A percentile compares a stretch with the other conserved stretches of the same genome.
Evolutionary conservation across 345 rosid genomes (phyloP).

Genomic region (Aurinia saxatilis): DNA sequence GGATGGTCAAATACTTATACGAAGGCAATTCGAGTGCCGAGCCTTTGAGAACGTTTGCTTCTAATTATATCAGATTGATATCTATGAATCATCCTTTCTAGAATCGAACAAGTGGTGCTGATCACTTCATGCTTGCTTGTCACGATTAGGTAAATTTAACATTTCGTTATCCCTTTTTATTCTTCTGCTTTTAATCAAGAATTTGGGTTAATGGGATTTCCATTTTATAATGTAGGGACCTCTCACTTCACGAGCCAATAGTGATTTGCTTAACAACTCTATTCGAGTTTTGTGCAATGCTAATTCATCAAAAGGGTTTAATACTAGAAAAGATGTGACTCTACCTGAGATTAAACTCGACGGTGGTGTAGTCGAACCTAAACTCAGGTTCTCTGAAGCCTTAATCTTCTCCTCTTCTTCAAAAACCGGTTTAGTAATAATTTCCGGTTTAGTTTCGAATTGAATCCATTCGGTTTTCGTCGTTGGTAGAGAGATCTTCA

Average conservation of each 20-base stretch:
- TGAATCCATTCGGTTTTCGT: too few relatives aligned
- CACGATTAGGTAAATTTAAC: constrained; percentile 66
- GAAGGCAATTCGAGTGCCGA: constrained; percentile 24
- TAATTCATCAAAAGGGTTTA: constrained; percentile 87
- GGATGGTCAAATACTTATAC: constrained; percentile 68
- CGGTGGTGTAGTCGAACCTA: constrained; percentile 39
- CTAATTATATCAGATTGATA: constrained; percentile 54
- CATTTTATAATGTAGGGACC: constrained; percentile 59
- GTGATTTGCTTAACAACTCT: constrained; percentile 48
- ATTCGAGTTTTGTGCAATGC: constrained; percentile 90
- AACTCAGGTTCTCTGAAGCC: constrained; percentile 40
- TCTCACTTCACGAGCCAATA: constrained; percentile 44
- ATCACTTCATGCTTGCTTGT: constrained; percentile 87
- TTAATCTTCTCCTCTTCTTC: too few relatives aligned
- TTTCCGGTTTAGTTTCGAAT: too few relatives aligned
- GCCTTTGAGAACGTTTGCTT: constrained; percentile 51
- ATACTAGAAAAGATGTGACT: constrained; percentile 63
- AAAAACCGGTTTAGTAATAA: too few relatives aligned
- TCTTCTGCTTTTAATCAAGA: not conserved
- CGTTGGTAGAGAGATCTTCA: too few relatives aligned
- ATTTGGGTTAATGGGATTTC: not conserved
- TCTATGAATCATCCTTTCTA: constrained; percentile 68
- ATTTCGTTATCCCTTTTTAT: not conserved
- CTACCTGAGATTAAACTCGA: constrained; percentile 67
- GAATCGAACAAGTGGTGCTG: constrained; percentile 72